Base-by-base conservation (phyloP, 768 basidiomycete genomes). In the Amanita inopinata region DNA sequence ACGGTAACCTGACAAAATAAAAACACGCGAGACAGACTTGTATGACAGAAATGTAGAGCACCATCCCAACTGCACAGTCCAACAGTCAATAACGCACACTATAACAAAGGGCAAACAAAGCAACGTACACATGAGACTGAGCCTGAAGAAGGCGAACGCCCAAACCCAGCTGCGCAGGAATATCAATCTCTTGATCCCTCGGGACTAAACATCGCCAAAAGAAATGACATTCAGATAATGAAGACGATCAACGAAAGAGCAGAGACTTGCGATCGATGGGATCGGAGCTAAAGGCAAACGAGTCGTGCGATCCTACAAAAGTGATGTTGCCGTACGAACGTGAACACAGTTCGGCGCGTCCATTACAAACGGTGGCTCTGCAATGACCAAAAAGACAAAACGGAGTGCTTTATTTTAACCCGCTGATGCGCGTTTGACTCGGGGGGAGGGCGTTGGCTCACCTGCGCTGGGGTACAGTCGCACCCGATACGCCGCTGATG, bases 1-100 rank as follows among this genome's bases (percentile, higher is more conserved):
- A 32, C 3, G 4, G 19, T 19, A 17, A 22, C 10, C 10, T 10
- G 7, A n/a, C 14, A 11, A 15, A 18, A 28, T 18, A n/a, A 18
- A 3, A 7, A 5, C 15, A 2, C 17, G 18, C 15, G 14, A 33
- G 10, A 62, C 73, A 51, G 51, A 77, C 69, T 74, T 2, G 78
- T 77, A 55, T 83, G 83, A 54, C 83, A 85, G 49, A 83, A 78
- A 50, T 76, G 76, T 5, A 83, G 59, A 2, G 62, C 65, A 4
- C 64, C 68, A 40, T 69, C 14, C 42, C 42, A 43, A 30, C 42
- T 43, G 19, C 10, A 15, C 14, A 15, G 8, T 3, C 7, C n/a
- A 20, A 28, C 27, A n/a, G 15, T 14, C 10, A 34, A 9, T 3
- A 20, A 3, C 8, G 23, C 7, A 2, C 7, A 28, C 7, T n/a